A percentile compares a stretch with the other conserved stretches of the same genome.
phyloP scores from a whole-genome alignment of 352 stramenopile genomes.

The Phytophthora ramorum region DNA sequence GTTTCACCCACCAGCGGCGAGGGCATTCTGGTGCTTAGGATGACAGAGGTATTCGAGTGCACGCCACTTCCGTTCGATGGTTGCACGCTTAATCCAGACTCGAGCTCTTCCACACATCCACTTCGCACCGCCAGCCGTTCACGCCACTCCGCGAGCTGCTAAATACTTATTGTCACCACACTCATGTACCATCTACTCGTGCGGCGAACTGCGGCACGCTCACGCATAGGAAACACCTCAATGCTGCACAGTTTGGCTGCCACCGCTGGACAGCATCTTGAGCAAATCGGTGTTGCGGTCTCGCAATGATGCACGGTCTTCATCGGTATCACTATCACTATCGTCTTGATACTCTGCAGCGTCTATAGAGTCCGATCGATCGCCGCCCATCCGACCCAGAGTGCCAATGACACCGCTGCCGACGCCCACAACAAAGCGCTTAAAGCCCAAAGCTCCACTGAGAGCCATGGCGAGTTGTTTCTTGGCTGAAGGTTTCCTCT shows the following conservation, averaged over 20 bases:
- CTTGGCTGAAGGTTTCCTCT: slow-evolving; percentile 34
- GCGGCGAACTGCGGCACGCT: slow-evolving; percentile 10
- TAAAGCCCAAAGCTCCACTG: slow-evolving; percentile 39
- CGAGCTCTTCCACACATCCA: background rate
- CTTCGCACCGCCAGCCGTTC: background rate
- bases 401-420: slow-evolving; percentile 43
- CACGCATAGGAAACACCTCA: slow-evolving; percentile 23
- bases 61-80: slow-evolving; percentile 15
- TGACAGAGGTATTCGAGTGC: background rate
- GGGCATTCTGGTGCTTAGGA: background rate
- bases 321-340: slow-evolving; percentile 53
- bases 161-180: slow-evolving; percentile 37
- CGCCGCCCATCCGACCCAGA: slow-evolving; percentile 34
- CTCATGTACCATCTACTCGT: slow-evolving; percentile 17
- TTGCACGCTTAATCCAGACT: background rate
- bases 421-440: slow-evolving; percentile 40
- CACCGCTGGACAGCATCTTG: slow-evolving; percentile 59
- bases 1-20: slow-evolving; percentile 9
- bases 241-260: slow-evolving; percentile 31
- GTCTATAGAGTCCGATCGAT: slow-evolving; percentile 41
- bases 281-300: slow-evolving; percentile 48
- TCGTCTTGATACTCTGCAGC: slow-evolving; percentile 37
- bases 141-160: slow-evolving; percentile 18
- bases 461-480: slow-evolving; percentile 42
- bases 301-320: slow-evolving; percentile 22